These are phyloP conservation scores for Daldinia concentrica DNA, from an alignment of 495 filamentous ascomycete genomes.

Conservation along the genomic window DNA sequence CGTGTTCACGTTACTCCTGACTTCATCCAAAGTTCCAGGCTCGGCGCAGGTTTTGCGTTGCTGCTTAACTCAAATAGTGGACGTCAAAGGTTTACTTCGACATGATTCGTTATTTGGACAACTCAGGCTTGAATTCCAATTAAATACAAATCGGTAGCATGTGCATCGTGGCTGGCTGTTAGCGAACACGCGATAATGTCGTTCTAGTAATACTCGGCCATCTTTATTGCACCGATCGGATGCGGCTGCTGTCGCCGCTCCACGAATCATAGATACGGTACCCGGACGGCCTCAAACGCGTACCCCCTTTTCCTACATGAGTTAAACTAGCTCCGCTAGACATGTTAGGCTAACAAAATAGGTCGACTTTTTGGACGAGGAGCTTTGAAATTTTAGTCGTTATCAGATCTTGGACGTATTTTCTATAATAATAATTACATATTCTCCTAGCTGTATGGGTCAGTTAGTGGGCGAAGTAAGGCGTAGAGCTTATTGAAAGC, in stretches of 20 bases:
- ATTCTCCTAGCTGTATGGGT: no score
- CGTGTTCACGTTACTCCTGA: conserved; percentile 24
- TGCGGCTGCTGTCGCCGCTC: conserved; percentile 16
- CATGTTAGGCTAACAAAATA: neutral
- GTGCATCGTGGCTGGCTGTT: conserved; percentile 11
- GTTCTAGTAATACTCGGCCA: conserved; percentile 33
- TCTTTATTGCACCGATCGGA: conserved; percentile 36
- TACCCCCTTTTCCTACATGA: neutral
- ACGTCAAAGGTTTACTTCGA: neutral
- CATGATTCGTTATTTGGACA: conserved; percentile 13
- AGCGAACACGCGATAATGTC: conserved; percentile 16
- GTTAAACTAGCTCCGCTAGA: neutral
- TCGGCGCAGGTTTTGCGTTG: neutral
- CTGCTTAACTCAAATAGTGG: conserved; percentile 17
- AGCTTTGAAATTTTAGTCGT: no score
- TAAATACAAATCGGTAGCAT: neutral
- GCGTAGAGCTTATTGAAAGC: neutral
- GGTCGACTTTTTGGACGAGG: neutral
- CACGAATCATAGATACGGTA: conserved; percentile 23
- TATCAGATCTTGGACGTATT: neutral
- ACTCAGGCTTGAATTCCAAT: neutral
- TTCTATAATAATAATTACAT: neutral
- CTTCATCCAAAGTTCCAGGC: conserved; percentile 24
- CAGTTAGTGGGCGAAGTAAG: neutral
- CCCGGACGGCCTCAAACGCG: neutral